Conservation (phyloP, 257 asterid genomes). For the Schizonepeta tenuifolia region DNA sequence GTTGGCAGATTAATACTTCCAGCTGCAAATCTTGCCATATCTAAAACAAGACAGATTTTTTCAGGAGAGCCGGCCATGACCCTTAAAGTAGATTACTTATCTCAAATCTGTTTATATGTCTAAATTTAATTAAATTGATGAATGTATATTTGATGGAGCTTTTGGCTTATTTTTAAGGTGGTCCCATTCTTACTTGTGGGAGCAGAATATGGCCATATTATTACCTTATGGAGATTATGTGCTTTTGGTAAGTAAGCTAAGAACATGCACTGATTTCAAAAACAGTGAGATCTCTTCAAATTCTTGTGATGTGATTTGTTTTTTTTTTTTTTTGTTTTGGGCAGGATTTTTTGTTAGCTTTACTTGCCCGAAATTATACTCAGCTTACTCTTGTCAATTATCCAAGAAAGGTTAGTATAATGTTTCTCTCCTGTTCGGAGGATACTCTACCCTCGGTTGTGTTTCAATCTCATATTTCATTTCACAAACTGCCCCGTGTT, state of each 20-base stretch:
- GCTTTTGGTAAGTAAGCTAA: constrained; percentile 62
- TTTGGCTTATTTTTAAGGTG: constrained; percentile 47
- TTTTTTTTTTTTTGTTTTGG: constrained; percentile 16
- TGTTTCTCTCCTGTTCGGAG: too few relatives aligned
- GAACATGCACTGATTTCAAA: not conserved
- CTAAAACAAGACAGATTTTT: constrained; percentile 61
- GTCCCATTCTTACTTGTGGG: constrained; percentile 78
- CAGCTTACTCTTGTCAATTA: constrained; percentile 57
- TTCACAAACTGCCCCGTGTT: not conserved
- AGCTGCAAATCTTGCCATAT: constrained; percentile 70
- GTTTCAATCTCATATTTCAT: not conserved
- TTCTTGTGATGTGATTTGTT: not conserved
- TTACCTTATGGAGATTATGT: constrained; percentile 78
- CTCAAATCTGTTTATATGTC: not conserved
- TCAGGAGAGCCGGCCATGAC: constrained; percentile 97
- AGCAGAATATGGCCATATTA: constrained; percentile 85
- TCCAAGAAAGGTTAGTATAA: constrained; percentile 57
- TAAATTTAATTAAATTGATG: not conserved
- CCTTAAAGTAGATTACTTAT: constrained; percentile 56
- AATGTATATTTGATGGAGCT: not conserved
- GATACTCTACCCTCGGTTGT: not conserved
- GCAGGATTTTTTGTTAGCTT: constrained; percentile 86
- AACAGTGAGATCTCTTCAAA: not conserved
- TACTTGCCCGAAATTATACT: constrained; percentile 66
- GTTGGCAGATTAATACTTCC: constrained; percentile 71